These are phyloP conservation scores for Pichia sp. DNA, from an alignment of 1,139 yeast genomes.

Conservation along the genomic window DNA sequence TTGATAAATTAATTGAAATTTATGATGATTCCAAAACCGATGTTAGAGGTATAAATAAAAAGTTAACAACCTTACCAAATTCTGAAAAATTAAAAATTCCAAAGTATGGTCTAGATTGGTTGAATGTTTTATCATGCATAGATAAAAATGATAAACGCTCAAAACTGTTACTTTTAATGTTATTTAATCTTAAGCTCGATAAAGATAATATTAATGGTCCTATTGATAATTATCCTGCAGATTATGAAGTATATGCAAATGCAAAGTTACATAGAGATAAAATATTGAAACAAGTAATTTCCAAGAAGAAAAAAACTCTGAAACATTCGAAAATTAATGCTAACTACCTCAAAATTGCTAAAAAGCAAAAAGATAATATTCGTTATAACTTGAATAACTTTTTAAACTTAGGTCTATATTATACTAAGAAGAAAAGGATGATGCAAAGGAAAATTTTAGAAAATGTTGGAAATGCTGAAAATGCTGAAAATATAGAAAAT, in stretches of 20 bases:
- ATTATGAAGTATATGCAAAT: neutral
- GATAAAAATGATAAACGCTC: conserved; percentile 4
- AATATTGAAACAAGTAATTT: conserved; percentile 1
- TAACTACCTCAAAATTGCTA: neutral
- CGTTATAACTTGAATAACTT: conserved; percentile 6
- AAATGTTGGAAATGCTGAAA: neutral
- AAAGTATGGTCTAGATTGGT: conserved; percentile 11
- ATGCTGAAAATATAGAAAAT: too few relatives aligned
- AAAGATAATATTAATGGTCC: conserved; percentile 11
- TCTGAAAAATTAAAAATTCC: neutral
- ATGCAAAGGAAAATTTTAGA: neutral
- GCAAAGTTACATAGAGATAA: conserved; percentile 2
- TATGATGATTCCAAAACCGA: neutral
- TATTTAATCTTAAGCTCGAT: conserved; percentile 9
- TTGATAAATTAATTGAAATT: conserved; percentile 10
- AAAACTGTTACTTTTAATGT: neutral
- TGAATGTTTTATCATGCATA: conserved; percentile 7
- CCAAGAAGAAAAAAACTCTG: neutral
- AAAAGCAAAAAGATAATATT: conserved; percentile 1
- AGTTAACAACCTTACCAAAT: neutral
- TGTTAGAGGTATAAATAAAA: neutral
- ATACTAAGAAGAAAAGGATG: neutral
- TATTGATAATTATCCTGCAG: conserved; percentile 1
- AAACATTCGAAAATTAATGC: neutral
- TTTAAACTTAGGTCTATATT: neutral